These are phyloP conservation scores for Zangia roseola DNA, from an alignment of 768 basidiomycete genomes.

Conservation along the genomic window DNA sequence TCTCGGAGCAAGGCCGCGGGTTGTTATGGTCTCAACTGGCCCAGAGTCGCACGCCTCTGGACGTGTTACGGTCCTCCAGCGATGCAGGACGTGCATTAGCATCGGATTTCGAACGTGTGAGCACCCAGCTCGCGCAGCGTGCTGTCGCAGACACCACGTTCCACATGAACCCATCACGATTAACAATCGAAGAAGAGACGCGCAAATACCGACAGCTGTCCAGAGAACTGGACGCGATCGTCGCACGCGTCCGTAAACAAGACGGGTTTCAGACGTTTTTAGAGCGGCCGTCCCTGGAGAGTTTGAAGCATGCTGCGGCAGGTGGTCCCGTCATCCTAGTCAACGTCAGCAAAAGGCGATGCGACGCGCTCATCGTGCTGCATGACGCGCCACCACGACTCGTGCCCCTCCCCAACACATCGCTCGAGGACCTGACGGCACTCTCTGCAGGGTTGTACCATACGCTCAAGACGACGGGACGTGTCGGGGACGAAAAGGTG, in stretches of 20 bases:
- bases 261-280: constrained; percentile 34
- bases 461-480: constrained; percentile 4
- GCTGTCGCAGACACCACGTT: background rate
- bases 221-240: constrained; percentile 16
- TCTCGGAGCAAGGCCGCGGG: constrained; percentile 34
- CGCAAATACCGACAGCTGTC: constrained; percentile 17
- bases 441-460: constrained; percentile 6
- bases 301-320: constrained; percentile 18
- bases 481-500: constrained; percentile 20
- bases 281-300: constrained; percentile 17
- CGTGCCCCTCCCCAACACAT: constrained; percentile 18
- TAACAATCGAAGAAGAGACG: constrained; percentile 12
- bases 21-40: constrained; percentile 31
- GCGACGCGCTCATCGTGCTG: constrained; percentile 39
- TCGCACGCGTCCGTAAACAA: constrained; percentile 22
- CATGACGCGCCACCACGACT: constrained; percentile 16
- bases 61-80: constrained; percentile 17
- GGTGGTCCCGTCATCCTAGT: constrained; percentile 38
- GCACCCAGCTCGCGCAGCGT: constrained; percentile 10
- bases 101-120: constrained; percentile 23
- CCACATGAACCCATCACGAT: background rate
- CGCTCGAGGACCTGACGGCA: constrained; percentile 9
- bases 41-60: constrained; percentile 26
- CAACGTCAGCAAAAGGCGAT: constrained; percentile 32
- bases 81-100: constrained; percentile 20